phyloP scores from a whole-genome alignment of 306 rosid species.

The Sicyos edulis region DNA sequence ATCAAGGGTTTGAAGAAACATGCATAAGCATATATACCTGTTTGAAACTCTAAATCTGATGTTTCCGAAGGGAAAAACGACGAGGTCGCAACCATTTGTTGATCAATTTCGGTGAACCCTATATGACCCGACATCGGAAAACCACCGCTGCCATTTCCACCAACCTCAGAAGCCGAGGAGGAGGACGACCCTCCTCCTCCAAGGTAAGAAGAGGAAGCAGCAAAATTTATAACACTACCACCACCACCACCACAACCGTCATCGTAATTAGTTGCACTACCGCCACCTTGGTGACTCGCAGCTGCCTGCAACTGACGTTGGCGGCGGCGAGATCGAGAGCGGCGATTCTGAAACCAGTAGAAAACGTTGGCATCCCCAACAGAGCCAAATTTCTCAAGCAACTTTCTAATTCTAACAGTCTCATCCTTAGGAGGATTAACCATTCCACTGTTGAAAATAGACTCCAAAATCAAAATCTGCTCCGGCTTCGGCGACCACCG shows the following conservation, averaged over 20 bases:
- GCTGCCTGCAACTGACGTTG: slow-evolving; percentile 68
- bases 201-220: slow-evolving; percentile 20
- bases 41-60: slow-evolving; percentile 42
- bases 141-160: slow-evolving; percentile 22
- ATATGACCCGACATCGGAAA: slow-evolving; percentile 42
- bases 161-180: slow-evolving; percentile 36
- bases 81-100: slow-evolving; percentile 34
- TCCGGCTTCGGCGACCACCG: slow-evolving; percentile 94
- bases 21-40: slow-evolving; percentile 51
- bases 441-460: slow-evolving; percentile 97
- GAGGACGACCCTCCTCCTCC: slow-evolving; percentile 43
- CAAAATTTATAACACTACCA: slow-evolving; percentile 17
- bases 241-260: background rate
- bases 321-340: slow-evolving; percentile 92
- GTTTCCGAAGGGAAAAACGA: slow-evolving; percentile 32
- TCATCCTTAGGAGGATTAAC: slow-evolving; percentile 89
- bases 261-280: slow-evolving; percentile 44
- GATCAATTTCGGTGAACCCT: slow-evolving; percentile 53
- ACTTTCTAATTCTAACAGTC: slow-evolving; percentile 63
- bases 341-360: slow-evolving; percentile 97
- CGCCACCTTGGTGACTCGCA: slow-evolving; percentile 30
- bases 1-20: slow-evolving; percentile 15
- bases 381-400: slow-evolving; percentile 78
- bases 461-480: slow-evolving; percentile 84
- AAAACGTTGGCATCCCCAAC: slow-evolving; percentile 92